Base-by-base conservation (phyloP, 257 asterid species). In the Rauvolfia tetraphylla region DNA sequence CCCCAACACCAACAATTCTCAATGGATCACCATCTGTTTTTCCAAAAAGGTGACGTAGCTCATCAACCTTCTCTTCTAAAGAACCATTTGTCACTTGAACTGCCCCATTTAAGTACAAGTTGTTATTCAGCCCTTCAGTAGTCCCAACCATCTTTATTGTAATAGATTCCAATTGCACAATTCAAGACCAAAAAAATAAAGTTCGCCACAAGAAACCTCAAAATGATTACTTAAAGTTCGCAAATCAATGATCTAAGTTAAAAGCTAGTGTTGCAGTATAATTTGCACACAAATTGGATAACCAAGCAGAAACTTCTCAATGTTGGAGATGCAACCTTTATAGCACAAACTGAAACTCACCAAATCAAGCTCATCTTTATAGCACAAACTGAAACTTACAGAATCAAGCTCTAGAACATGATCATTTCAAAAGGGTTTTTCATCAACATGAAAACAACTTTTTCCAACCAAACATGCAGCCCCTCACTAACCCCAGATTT, bases 1-100 rank as follows among this genome's bases (percentile, higher is more conserved):
- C 97, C 15, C 98, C 97, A 4, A 90, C 88, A 13, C 97, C 92
- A 51, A 90, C 98, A 49, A 93, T 91, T 81, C 88, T 90, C 73
- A 93, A 74, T 46, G 86, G 85, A 61, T 93, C 98, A 53, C 87
- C 89, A 54, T 91, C 88, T 0, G 83, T 56, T 75, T 93, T 93
- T 49, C 96, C 94, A 11, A 93, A 23, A 18, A 81, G 76, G 25
- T 77, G 68, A 0, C 98, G 88, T 20, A 93, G 83, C 34, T 92
- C 98, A 79, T 89, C 90, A n/a, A 92, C 87, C 79, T 90, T 92
- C 81, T 90, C 92, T 46, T 88, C 94, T 61, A 82, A 34, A 42
- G 84, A 62, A 49, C 84, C 89, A 75, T 89, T 93, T 27, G 82
- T 59, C 75, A 80, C 78, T 25, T 83, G 90, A 85, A 81, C 76